Evolutionary conservation across 306 rosid species (phyloP), one percentile per base, ranked within the genome.

Genomic region (Prunus mira): DNA sequence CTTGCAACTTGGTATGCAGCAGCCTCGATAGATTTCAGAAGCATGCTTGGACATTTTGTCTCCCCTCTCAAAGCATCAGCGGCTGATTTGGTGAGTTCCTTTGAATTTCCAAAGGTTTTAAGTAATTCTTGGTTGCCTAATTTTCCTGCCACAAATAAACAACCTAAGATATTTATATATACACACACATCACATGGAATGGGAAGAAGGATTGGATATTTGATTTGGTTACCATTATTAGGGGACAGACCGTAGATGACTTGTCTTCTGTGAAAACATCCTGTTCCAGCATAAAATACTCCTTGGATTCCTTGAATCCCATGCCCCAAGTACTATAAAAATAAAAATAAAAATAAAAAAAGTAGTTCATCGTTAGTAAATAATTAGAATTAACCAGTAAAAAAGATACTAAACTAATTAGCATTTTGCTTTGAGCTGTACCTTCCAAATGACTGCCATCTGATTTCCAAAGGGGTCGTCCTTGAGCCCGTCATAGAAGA

Each of bases 391-490:
- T 38, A 38, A 6, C 2, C 43, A 38, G 43, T 38, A 38, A 38
- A 7, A 7, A 38, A 7, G 62, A 56, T 51, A 17, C 62, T 19
- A 56, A 56, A 56, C 22, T 56, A 11, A 20, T 56, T 56, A 1
- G 9, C 9, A 7, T n/a, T 38, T 38, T 38, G 9, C 9, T 38
- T 38, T 7, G 9, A 12, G 11, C 13, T 56, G 62, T 20, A 91
- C 91, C 81, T 45, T 12, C 58, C n/a, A 79, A 3, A 32, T 0
- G 38, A 86, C 75, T 9, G 20, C 68, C 1, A 76, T 30, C 49
- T 89, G 97, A 79, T 88, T 89, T 64, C 93, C 98, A 15, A 81
- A 89, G 2, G 93, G 88, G 28, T 93, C 97, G 24, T 93, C 96
- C 62, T 93, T 85, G 0, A 84, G 52, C 5, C 80, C 83, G 38